phyloP scores from a whole-genome alignment of 306 rosid genomes.

The Acacia acuminata region DNA sequence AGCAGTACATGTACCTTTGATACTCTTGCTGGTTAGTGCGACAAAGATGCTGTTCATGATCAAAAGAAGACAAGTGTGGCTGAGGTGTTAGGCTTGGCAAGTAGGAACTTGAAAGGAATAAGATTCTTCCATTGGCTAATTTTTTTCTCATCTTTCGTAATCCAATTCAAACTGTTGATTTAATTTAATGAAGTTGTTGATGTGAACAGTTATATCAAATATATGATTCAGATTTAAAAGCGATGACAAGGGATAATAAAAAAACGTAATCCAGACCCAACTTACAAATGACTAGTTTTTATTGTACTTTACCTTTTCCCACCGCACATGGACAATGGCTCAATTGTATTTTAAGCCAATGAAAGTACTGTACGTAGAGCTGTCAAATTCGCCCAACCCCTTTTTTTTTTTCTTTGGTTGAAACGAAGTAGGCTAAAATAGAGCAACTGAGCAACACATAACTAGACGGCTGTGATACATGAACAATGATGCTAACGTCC shows the following conservation, averaged over 20 bases:
- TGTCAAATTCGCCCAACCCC: background rate
- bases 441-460: background rate
- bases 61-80: background rate
- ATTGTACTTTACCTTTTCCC: background rate
- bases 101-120: no score
- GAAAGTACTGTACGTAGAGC: background rate
- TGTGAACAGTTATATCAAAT: no score
- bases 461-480: background rate
- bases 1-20: background rate
- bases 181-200: no score
- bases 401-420: background rate
- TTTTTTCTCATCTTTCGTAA: no score
- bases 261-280: no score
- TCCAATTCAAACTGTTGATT: no score
- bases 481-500: background rate
- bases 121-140: no score
- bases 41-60: background rate
- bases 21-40: background rate
- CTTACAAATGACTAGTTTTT: background rate
- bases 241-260: no score
- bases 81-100: background rate
- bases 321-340: background rate
- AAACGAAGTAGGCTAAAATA: background rate
- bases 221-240: no score
- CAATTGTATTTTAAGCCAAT: background rate